Base-by-base conservation (phyloP, 1,139 yeast genomes). In the Geotrichum citri-aurantii region DNA sequence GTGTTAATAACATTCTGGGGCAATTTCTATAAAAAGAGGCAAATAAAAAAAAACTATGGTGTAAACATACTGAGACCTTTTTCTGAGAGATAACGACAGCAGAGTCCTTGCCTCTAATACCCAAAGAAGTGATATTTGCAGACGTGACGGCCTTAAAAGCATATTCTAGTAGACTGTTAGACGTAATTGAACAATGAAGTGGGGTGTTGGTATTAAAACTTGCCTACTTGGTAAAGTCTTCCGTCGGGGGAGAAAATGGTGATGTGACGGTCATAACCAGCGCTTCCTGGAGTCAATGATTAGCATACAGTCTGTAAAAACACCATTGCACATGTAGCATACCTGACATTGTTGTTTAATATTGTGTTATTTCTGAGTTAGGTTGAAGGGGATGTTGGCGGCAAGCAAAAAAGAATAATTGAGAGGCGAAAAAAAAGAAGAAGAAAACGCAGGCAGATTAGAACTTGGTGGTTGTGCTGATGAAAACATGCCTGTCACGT, bases 231-330 rank as follows among this genome's bases (percentile, higher is more conserved):
- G 76, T 88, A 93, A 65, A 93, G 80, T 75, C 99, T 85, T 55
- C 99, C 99, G 74, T 93, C 99, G 27, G 99, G 99, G 53, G 98
- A 92, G 78, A 93, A 93, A 70, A 93, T 92, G 48, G 99, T 93
- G 73, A 93, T 93, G 75, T 93, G 99, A 79, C 99, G 88, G 77
- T 93, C 99, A 74, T 92, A 93, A 59, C 98, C 99, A 44, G 98
- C 79, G 62, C 74, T 70, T 57, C 66, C 69, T 65, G 19, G 7
- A 40, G 19, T 44, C 21, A 48, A 44, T 17, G 24, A 40, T 50
- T 50, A 50, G 48, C 19, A 40, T 27, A 21, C 21, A 40, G 24
- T 21, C 19, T 54, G 11, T 24, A 52, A 52, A 29, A n/a, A 12
- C 8, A 46, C 24, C 24, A 37, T 12, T 31, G 24, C 10, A n/a